phyloP scores from a whole-genome alignment of 2,329 filamentous ascomycete genomes.

The Ophidiomyces ophidiicola region DNA sequence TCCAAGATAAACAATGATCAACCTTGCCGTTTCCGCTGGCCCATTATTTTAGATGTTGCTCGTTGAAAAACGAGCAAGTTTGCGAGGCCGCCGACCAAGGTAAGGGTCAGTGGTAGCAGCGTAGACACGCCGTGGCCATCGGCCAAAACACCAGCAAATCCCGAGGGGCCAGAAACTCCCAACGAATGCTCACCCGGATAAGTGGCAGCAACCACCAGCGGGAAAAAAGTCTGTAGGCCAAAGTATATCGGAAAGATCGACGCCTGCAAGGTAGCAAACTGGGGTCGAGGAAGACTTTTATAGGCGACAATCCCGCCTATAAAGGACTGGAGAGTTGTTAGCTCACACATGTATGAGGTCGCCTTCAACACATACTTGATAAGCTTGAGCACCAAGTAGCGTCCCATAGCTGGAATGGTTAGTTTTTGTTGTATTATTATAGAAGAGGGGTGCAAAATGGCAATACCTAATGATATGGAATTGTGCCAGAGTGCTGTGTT shows the following conservation, averaged over 20 bases:
- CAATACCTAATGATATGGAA: slow-evolving; percentile 17
- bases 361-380: slow-evolving; percentile 48
- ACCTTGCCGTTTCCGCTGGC: slow-evolving; percentile 68
- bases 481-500: slow-evolving; percentile 11
- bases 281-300: slow-evolving; percentile 60
- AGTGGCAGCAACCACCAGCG: slow-evolving; percentile 62
- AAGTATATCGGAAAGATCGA: slow-evolving; percentile 77
- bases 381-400: slow-evolving; percentile 73
- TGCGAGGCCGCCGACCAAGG: slow-evolving; percentile 55
- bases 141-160: slow-evolving; percentile 47
- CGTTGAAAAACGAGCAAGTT: slow-evolving; percentile 66
- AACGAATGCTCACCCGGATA: slow-evolving; percentile 52
- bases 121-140: slow-evolving; percentile 51
- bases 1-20: slow-evolving; percentile 21
- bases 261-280: slow-evolving; percentile 70
- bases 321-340: slow-evolving; percentile 50
- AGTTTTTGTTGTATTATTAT: background rate
- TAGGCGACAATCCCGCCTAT: slow-evolving; percentile 61
- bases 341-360: background rate
- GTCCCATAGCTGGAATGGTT: slow-evolving; percentile 59
- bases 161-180: slow-evolving; percentile 27
- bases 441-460: background rate
- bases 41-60: slow-evolving; percentile 61
- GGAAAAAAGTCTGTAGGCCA: slow-evolving; percentile 62
- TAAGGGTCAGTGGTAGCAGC: slow-evolving; percentile 55